Base-by-base conservation (phyloP, 2,329 filamentous ascomycete species). In the Helotiales sp. region DNA sequence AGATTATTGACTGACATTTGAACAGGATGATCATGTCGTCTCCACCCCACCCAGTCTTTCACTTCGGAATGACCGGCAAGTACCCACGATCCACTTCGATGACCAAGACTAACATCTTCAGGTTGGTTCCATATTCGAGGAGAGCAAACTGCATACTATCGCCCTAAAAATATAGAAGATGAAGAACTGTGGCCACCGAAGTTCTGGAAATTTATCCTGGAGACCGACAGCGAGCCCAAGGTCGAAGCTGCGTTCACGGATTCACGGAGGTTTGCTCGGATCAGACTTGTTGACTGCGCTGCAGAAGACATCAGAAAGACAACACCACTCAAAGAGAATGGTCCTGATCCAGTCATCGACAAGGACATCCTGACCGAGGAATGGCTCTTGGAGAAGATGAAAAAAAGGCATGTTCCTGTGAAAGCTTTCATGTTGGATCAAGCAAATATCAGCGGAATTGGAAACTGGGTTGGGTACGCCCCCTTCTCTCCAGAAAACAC, bases 381-480 rank as follows among this genome's bases (percentile, higher is more conserved):
- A 0, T 98, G 92, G 85, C 79, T 99, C 20, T 80, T 79, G n/a
- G 79, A 83, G 64, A 91, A 93, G 78, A 83, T 97, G 82, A 83
- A 80, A 59, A 87, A 85, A 65, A 93, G 95, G 63, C 92, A 88
- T 74, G 92, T 97, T 0, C 94, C 95, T 0, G 86, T 98, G 71
- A 98, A 98, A 78, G 92, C 93, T 0, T 83, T 97, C 22, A 82
- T 99, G 13, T 84, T 98, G 3, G 93, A 98, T 76, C 96, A 99
- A 79, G 85, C 88, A 20, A 91, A 91, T 77, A 91, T 98, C 69
- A 96, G 92, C 75, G 96, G 96, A 7, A 92, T 99, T 69, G 96
- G 96, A 0, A 98, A 98, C 77, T 99, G 95, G 95, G 95, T 99
- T 63, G 93, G 91, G 80, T 87, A 78, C 71, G 83, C 77, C 15